A percentile compares a stretch with the other conserved stretches of the same genome.
Conservation (phyloP, 352 stramenopile genomes). For the Globisporangium megalacanthum region DNA sequence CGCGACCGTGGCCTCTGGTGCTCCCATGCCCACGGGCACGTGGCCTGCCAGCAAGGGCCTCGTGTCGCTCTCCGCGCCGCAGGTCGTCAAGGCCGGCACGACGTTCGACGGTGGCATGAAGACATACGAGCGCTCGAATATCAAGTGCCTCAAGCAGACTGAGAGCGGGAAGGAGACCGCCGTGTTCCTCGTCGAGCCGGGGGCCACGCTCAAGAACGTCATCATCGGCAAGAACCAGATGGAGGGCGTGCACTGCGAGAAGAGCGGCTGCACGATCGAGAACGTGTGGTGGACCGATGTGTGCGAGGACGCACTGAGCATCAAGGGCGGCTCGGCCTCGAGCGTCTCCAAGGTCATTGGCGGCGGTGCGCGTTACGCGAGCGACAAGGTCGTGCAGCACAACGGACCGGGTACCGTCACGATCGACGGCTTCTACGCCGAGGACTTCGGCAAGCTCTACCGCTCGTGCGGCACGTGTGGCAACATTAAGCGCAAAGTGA, state of each 20-base stretch:
- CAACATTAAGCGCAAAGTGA: conserved; percentile 15
- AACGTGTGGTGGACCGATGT: conserved; percentile 30
- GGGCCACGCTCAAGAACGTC: conserved; percentile 25
- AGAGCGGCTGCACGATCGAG: conserved; percentile 25
- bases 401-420: conserved; percentile 19
- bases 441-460: conserved; percentile 27
- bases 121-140: conserved; percentile 24
- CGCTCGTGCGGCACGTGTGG: conserved; percentile 28
- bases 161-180: conserved; percentile 14
- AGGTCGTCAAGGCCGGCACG: conserved; percentile 15
- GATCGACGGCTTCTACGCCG: conserved; percentile 27
- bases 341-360: conserved; percentile 22
- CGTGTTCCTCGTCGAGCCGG: conserved; percentile 23
- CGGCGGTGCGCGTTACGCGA: conserved; percentile 20
- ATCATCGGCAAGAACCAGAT: conserved; percentile 28
- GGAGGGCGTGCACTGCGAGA: conserved; percentile 25
- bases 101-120: conserved; percentile 32
- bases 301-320: conserved; percentile 23
- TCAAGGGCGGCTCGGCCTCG: conserved; percentile 22
- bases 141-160: conserved; percentile 13
- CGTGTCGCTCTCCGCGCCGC: conserved; percentile 10
- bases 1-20: conserved; percentile 3
- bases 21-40: no score
- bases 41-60: conserved; percentile 20
- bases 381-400: conserved; percentile 29